phyloP scores from a whole-genome alignment of 805 yeast species.

The Starmera dryadoides region DNA sequence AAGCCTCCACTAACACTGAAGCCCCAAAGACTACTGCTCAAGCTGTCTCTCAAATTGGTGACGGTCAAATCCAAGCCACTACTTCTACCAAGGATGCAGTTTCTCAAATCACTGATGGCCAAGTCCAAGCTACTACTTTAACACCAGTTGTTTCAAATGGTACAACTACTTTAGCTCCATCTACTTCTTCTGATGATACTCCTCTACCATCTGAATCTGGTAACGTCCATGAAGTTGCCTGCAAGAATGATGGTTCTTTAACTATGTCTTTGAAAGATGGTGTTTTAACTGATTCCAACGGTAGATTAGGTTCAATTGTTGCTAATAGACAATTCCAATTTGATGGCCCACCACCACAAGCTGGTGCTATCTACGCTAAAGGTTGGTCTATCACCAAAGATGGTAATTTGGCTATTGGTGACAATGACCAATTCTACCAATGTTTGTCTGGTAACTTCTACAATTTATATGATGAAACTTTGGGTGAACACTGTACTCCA shows the following conservation, averaged over 20 bases:
- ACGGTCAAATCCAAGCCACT: slow-evolving; percentile 47
- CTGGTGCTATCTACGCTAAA: slow-evolving; percentile 56
- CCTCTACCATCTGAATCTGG: slow-evolving; percentile 14
- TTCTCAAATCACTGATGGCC: slow-evolving; percentile 4
- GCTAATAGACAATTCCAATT: slow-evolving; percentile 75
- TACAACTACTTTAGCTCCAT: slow-evolving; percentile 7
- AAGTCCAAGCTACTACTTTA: slow-evolving; percentile 13
- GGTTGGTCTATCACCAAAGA: slow-evolving; percentile 50
- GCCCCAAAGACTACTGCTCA: slow-evolving; percentile 13
- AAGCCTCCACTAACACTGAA: slow-evolving; percentile 14
- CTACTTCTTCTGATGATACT: slow-evolving; percentile 17
- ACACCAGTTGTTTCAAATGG: slow-evolving; percentile 15
- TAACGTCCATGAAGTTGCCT: slow-evolving; percentile 25
- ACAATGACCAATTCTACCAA: slow-evolving; percentile 50
- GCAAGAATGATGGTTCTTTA: slow-evolving; percentile 39
- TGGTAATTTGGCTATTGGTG: slow-evolving; percentile 52
- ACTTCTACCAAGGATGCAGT: slow-evolving; percentile 14
- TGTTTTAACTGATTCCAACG: slow-evolving; percentile 43
- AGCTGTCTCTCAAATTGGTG: slow-evolving; percentile 42
- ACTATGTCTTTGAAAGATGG: slow-evolving; percentile 42
- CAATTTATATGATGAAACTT: slow-evolving; percentile 57
- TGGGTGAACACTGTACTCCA: slow-evolving; percentile 51
- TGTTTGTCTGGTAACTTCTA: slow-evolving; percentile 66
- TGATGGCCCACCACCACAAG: slow-evolving; percentile 77
- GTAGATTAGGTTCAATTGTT: slow-evolving; percentile 67